Conservation (phyloP, 2,329 filamentous ascomycete species). For the Fusarium sp. region DNA sequence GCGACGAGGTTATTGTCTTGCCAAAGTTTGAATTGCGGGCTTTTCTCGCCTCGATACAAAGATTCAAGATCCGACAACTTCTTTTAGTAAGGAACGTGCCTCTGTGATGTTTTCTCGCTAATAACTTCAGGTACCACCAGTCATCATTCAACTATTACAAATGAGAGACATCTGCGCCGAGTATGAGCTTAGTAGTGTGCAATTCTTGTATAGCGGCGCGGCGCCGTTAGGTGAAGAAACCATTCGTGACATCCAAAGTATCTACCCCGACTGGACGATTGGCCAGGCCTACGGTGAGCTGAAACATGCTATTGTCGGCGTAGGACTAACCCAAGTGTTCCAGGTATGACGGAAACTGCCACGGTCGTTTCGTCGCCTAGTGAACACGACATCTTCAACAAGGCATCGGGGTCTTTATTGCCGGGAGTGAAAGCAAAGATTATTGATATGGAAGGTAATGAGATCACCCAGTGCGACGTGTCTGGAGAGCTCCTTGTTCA, state of each 20-base stretch:
- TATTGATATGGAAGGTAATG: constrained; percentile 75
- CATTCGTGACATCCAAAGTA: constrained; percentile 71
- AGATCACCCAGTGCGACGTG: constrained; percentile 77
- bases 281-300: constrained; percentile 80
- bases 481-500: constrained; percentile 89
- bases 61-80: constrained; percentile 31
- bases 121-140: constrained; percentile 16
- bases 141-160: constrained; percentile 25
- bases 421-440: constrained; percentile 76
- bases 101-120: too few relatives aligned
- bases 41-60: constrained; percentile 61
- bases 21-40: constrained; percentile 81
- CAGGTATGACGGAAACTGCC: constrained; percentile 14
- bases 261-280: constrained; percentile 77
- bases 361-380: constrained; percentile 54
- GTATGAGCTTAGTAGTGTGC: constrained; percentile 30
- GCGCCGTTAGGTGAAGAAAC: constrained; percentile 82
- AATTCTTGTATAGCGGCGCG: constrained; percentile 57
- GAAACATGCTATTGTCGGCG: constrained; percentile 33
- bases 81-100: neutral
- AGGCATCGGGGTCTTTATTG: constrained; percentile 79
- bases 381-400: constrained; percentile 72
- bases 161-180: constrained; percentile 20
- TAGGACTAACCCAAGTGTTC: constrained; percentile 57
- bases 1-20: constrained; percentile 81